These are phyloP conservation scores for Nevesoporus exiguus DNA, from an alignment of 768 basidiomycete species.

Conservation along the genomic window DNA sequence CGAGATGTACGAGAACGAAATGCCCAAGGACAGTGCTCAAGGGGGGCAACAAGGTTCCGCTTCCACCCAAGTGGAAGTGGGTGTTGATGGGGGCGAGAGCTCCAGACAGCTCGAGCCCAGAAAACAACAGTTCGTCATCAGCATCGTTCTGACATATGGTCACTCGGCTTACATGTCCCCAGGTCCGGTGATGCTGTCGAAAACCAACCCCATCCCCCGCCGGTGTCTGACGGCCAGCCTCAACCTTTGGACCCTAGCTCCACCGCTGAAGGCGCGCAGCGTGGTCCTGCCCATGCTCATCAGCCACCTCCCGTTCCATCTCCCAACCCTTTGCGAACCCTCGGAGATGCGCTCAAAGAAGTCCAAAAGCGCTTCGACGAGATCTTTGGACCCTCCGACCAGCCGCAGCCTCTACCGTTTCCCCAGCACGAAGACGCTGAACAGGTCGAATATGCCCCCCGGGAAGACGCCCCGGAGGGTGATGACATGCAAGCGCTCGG, in stretches of 20 bases:
- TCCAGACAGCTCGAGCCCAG: slow-evolving; percentile 20
- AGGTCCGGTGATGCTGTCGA: slow-evolving; percentile 16
- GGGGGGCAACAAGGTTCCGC: slow-evolving; percentile 21
- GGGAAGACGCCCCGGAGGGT: slow-evolving; percentile 58
- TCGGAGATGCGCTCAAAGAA: slow-evolving; percentile 81
- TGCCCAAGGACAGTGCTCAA: slow-evolving; percentile 18
- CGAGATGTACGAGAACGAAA: slow-evolving; percentile 15
- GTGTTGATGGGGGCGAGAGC: slow-evolving; percentile 18
- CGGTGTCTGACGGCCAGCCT: slow-evolving; percentile 3
- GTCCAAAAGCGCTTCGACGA: slow-evolving; percentile 82
- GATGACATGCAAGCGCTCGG: slow-evolving; percentile 88
- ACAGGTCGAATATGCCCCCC: slow-evolving; percentile 68
- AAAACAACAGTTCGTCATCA: slow-evolving; percentile 16
- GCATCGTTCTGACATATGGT: background rate
- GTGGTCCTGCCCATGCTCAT: slow-evolving; percentile 41
- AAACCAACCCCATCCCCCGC: slow-evolving; percentile 1
- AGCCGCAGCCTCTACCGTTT: slow-evolving; percentile 27
- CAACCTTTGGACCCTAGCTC: slow-evolving; percentile 30
- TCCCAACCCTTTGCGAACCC: slow-evolving; percentile 65
- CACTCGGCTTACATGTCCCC: background rate
- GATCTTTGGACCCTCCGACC: slow-evolving; percentile 53
- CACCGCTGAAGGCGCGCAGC: slow-evolving; percentile 42
- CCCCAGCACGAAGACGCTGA: slow-evolving; percentile 40
- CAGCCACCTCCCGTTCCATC: slow-evolving; percentile 34
- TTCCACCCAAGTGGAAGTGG: slow-evolving; percentile 13